phyloP scores from a whole-genome alignment of 305 asterid species.

The Solanum hybrid region DNA sequence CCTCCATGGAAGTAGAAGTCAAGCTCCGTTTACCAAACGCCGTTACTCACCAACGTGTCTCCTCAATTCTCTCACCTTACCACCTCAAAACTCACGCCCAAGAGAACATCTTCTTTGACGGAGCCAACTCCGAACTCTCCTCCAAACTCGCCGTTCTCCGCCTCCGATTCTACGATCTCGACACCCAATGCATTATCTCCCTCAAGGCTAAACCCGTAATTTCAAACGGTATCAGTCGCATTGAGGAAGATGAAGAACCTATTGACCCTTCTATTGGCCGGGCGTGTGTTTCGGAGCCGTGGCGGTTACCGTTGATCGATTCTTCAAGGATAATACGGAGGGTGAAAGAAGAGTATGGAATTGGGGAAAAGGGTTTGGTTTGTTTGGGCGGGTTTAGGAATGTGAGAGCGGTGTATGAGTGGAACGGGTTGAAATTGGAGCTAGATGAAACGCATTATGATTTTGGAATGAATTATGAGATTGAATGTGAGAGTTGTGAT shows the following conservation, averaged over 20 bases:
- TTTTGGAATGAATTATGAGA: constrained; percentile 63
- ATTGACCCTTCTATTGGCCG: constrained; percentile 65
- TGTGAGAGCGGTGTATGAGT: constrained; percentile 60
- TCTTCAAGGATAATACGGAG: constrained; percentile 35
- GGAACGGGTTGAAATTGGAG: constrained; percentile 73
- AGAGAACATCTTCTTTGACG: constrained; percentile 82
- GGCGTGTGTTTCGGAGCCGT: constrained; percentile 57
- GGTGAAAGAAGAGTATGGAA: constrained; percentile 42
- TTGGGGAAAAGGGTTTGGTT: constrained; percentile 40
- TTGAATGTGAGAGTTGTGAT: constrained; percentile 68
- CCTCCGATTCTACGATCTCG: constrained; percentile 85
- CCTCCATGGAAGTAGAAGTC: constrained; percentile 76
- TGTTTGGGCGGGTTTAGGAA: constrained; percentile 79
- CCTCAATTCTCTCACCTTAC: constrained; percentile 46
- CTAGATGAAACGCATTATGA: constrained; percentile 58
- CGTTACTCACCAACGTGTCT: constrained; percentile 56
- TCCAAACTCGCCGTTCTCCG: constrained; percentile 76
- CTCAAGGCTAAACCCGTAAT: constrained; percentile 62
- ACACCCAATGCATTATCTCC: constrained; percentile 55
- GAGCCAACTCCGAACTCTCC: constrained; percentile 53
- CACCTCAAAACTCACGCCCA: constrained; percentile 63
- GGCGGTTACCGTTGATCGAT: constrained; percentile 39
- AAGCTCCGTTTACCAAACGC: constrained; percentile 67
- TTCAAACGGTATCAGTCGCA: constrained; percentile 60
- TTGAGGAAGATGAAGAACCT: constrained; percentile 72